These are phyloP conservation scores for Coemansia reversa DNA, from an alignment of 192 early-diverging fungal species.

Conservation along the genomic window DNA sequence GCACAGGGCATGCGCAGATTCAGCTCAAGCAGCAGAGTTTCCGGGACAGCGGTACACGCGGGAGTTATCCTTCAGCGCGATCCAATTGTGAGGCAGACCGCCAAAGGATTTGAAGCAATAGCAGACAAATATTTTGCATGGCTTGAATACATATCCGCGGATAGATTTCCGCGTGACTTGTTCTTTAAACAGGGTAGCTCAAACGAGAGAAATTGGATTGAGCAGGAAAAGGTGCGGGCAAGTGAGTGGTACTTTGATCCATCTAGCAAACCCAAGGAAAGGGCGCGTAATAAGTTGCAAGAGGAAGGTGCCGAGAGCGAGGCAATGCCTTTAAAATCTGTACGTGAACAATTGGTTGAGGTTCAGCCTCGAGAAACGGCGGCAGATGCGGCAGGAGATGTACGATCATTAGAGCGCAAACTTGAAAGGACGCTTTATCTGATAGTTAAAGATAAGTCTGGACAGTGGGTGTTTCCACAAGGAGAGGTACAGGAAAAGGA, in stretches of 20 bases:
- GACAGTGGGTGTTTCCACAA: slow-evolving; percentile 75
- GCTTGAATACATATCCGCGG: slow-evolving; percentile 47
- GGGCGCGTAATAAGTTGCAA: slow-evolving; percentile 14
- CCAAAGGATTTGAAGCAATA: slow-evolving; percentile 29
- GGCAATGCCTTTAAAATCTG: not conserved
- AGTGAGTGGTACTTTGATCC: slow-evolving; percentile 43
- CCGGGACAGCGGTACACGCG: slow-evolving; percentile 15
- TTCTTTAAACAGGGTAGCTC: slow-evolving; percentile 53
- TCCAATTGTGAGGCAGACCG: slow-evolving; percentile 43
- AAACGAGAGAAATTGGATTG: slow-evolving; percentile 43
- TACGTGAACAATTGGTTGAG: slow-evolving; percentile 55
- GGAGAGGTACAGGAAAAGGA: slow-evolving; percentile 64
- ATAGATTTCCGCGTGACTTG: slow-evolving; percentile 50
- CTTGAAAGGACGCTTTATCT: slow-evolving; percentile 78
- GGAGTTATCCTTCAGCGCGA: slow-evolving; percentile 48
- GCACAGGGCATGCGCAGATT: slow-evolving; percentile 19
- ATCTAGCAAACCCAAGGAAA: slow-evolving; percentile 19
- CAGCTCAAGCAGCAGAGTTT: slow-evolving; percentile 16
- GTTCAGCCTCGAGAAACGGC: slow-evolving; percentile 59
- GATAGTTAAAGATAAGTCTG: slow-evolving; percentile 66
- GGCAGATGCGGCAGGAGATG: slow-evolving; percentile 65
- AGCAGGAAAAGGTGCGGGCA: slow-evolving; percentile 28
- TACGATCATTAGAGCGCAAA: slow-evolving; percentile 72
- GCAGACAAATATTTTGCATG: slow-evolving; percentile 48
- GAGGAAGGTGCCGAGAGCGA: slow-evolving; percentile 3